Base-by-base conservation (phyloP, 139 green algal genomes). In the Asterochloris erici region DNA sequence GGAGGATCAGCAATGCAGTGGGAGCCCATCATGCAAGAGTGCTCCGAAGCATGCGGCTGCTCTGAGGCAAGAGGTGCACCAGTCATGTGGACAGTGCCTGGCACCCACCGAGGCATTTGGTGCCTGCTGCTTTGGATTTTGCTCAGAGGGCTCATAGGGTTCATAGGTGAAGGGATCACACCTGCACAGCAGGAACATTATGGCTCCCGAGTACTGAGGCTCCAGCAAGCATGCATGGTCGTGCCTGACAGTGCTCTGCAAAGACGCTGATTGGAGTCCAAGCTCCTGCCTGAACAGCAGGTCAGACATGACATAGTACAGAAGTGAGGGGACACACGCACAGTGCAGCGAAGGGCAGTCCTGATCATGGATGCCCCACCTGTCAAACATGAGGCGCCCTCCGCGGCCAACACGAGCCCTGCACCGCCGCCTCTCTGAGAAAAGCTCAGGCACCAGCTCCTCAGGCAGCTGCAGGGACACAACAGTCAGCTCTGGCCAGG, bases 341-440 rank as follows among this genome's bases (percentile, higher is more conserved):
- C 38, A 54, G 38, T 54, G 38, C 38, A 54, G 38, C 38, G 6
- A 54, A 54, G 6, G 38, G 38, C 38, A 54, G 38, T 2, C 38
- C 38, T 54, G 38, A 6, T 6, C 38, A 54, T 54, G 38, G 38
- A 6, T 6, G 38, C 38, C 38, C n/a, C 38, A 54, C 38, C 38
- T 54, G 81, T 94, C 90, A 11, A 93, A 76, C 0, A 92, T 61
- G 6, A 93, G 79, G 11, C 91, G 82, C 12, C 90, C 90, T 28
- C 88, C 87, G 2, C 91, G 88, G 19, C 90, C 91, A 11, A 93
- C 79, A 61, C 91, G 89, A n/a, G 85, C 64, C 2, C 64, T 78
- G 0, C 71, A 73, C 23, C 63, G 54, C 17, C 63, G 63, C 68
- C 63, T 17, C 17, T 73, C 68, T 17, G 54, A 24, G 26, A 29